These are phyloP conservation scores for Xylariaceae sp. DNA, from an alignment of 2,329 filamentous ascomycete species.

Conservation along the genomic window DNA sequence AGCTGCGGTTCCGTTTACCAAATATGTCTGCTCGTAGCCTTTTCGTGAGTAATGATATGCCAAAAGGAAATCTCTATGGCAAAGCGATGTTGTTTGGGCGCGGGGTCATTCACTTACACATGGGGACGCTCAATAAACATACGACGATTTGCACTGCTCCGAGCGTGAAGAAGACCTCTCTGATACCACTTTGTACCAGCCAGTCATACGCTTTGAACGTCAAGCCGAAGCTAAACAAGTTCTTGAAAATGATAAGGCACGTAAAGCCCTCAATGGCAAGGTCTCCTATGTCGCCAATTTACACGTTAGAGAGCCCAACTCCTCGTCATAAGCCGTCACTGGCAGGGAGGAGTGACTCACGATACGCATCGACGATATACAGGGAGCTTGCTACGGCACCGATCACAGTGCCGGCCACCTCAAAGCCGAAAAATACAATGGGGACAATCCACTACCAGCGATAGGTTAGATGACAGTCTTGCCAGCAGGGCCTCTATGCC, in stretches of 20 bases:
- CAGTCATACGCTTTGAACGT: constrained; percentile 87
- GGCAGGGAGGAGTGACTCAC: constrained; percentile 54
- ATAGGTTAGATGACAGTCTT: neutral
- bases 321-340: neutral
- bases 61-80: neutral
- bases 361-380: constrained; percentile 92
- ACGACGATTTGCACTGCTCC: constrained; percentile 78
- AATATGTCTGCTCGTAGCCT: constrained; percentile 64
- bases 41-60: neutral
- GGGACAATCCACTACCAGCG: constrained; percentile 67
- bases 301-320: neutral
- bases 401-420: constrained; percentile 90
- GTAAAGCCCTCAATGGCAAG: constrained; percentile 89
- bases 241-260: constrained; percentile 90
- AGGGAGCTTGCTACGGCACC: constrained; percentile 84
- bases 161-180: constrained; percentile 69
- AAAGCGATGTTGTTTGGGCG: neutral
- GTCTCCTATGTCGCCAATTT: constrained; percentile 58
- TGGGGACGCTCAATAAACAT: constrained; percentile 75
- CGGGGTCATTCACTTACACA: constrained; percentile 66
- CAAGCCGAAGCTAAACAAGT: constrained; percentile 86
- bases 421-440: constrained; percentile 80
- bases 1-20: constrained; percentile 77
- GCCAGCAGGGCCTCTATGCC: neutral
- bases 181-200: constrained; percentile 70